These are phyloP conservation scores for Clarkia xantiana DNA, from an alignment of 345 rosid species.

Conservation along the genomic window DNA sequence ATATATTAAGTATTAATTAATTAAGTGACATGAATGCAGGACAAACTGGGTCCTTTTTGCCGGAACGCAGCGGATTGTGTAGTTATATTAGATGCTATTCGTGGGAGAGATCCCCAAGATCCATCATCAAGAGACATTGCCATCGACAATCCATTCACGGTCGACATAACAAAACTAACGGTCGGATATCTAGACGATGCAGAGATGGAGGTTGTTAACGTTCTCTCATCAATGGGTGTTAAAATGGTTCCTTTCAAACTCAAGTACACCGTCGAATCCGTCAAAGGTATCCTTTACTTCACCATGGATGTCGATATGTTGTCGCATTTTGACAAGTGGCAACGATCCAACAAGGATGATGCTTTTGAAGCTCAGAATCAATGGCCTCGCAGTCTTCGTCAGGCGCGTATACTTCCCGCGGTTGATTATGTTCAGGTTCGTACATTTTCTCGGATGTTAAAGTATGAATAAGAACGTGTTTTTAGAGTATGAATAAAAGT, in stretches of 20 bases:
- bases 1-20: too few relatives aligned
- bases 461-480: too few relatives aligned
- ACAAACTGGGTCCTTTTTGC: constrained; percentile 80
- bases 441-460: too few relatives aligned
- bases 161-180: constrained; percentile 58
- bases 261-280: constrained; percentile 60
- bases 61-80: constrained; percentile 54
- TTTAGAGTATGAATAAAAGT: too few relatives aligned
- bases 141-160: constrained; percentile 52
- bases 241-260: constrained; percentile 67
- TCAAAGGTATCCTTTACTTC: constrained; percentile 67
- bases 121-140: constrained; percentile 61
- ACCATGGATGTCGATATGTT: constrained; percentile 79
- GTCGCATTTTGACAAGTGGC: constrained; percentile 88
- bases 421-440: constrained; percentile 68
- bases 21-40: constrained; percentile 31
- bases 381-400: constrained; percentile 67
- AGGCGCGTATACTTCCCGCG: constrained; percentile 54
- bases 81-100: constrained; percentile 42
- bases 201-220: constrained; percentile 71
- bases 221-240: constrained; percentile 62
- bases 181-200: constrained; percentile 83
- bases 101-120: constrained; percentile 73
- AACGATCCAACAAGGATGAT: constrained; percentile 52
- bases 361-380: constrained; percentile 77